Conservation (phyloP, 345 rosid species). For the Populus tremula region DNA sequence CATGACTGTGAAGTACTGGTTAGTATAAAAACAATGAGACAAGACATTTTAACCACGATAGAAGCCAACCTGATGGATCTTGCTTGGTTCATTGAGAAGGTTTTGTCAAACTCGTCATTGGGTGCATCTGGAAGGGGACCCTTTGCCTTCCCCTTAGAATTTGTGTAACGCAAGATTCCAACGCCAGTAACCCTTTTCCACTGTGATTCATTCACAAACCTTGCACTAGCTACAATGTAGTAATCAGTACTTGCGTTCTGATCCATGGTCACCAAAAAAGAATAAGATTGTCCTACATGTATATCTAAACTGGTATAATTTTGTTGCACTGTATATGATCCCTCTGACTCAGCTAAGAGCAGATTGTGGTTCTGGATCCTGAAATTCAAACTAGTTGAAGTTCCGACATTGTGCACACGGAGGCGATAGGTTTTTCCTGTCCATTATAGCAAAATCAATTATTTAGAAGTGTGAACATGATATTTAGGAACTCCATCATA, state of each 20-base stretch:
- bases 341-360: constrained; percentile 84
- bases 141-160: constrained; percentile 87
- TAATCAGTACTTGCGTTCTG: constrained; percentile 95
- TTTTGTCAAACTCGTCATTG: constrained; percentile 77
- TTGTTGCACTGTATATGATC: constrained; percentile 96
- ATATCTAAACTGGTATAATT: constrained; percentile 97
- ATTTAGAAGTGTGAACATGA: neutral
- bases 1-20: neutral
- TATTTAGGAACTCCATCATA: neutral
- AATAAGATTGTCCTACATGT: constrained; percentile 90
- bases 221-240: constrained; percentile 96
- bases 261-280: constrained; percentile 90
- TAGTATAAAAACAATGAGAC: neutral
- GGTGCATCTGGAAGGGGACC: constrained; percentile 90
- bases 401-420: constrained; percentile 90
- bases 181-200: constrained; percentile 98
- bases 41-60: neutral
- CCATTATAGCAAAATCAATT: constrained; percentile 13
- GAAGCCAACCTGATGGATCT: constrained; percentile 86
- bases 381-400: constrained; percentile 89
- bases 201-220: constrained; percentile 75
- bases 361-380: constrained; percentile 93
- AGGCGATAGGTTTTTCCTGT: constrained; percentile 88
- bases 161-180: constrained; percentile 80
- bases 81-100: constrained; percentile 98